These are phyloP conservation scores for Trematosphaeria pertusa DNA, from an alignment of 2,329 filamentous ascomycete genomes.

Conservation along the genomic window DNA sequence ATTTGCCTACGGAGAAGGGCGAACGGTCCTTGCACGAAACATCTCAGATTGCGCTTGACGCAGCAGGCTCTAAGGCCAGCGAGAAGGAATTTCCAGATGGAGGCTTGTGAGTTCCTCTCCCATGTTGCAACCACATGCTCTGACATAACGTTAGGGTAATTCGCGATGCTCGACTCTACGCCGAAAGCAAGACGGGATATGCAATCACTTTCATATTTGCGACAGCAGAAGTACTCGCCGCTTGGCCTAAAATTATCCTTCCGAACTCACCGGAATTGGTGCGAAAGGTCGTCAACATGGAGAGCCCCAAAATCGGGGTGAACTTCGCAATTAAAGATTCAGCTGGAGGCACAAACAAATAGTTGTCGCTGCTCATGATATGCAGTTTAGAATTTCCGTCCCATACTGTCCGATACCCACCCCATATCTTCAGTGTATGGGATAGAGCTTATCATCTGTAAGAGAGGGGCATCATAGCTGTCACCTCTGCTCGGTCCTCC, in stretches of 20 bases:
- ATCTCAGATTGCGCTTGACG: not conserved
- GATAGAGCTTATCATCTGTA: not conserved
- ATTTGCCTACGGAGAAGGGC: not conserved
- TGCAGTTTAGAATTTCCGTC: not conserved
- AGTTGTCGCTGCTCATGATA: not conserved
- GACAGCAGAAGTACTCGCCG: not conserved
- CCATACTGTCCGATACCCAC: no score
- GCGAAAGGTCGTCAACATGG: conserved; percentile 3
- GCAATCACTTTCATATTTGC: conserved; percentile 5
- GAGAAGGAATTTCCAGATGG: conserved; percentile 1
- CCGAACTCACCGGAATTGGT: not conserved
- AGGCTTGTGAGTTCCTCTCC: conserved; percentile 3
- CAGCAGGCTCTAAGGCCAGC: not conserved
- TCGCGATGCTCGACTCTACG: not conserved
- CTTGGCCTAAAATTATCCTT: conserved; percentile 6
- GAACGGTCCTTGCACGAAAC: not conserved
- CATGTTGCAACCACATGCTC: not conserved
- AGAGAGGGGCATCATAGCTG: not conserved
- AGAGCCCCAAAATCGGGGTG: conserved; percentile 2
- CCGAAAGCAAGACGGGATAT: not conserved
- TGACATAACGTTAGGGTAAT: conserved; percentile 3
- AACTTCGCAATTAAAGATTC: conserved; percentile 1
- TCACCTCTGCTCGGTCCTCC: no score
- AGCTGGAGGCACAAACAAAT: not conserved
- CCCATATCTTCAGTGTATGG: not conserved